Base-by-base conservation (phyloP, 73 alveolate genomes). In the Symbiodinium pilosum region DNA sequence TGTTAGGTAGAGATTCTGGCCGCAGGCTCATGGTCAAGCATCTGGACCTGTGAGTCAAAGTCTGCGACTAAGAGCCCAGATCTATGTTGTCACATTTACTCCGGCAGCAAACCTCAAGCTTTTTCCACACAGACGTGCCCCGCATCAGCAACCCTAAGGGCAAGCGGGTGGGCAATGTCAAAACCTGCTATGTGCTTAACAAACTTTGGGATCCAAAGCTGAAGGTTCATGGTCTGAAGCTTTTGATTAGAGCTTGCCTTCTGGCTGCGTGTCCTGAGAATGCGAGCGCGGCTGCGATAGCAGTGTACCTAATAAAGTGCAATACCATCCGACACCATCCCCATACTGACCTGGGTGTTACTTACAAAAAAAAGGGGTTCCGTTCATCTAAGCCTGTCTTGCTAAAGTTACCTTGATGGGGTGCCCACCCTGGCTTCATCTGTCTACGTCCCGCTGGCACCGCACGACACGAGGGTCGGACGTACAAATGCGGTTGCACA, bases 111-210 rank as follows among this genome's bases (percentile, higher is more conserved):
- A n/a, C n/a, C n/a, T n/a, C n/a, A n/a, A n/a, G n/a, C n/a, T n/a
- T n/a, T n/a, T n/a, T n/a, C n/a, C n/a, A n/a, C n/a, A n/a, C n/a
- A n/a, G n/a, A n/a, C n/a, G n/a, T n/a, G n/a, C 28, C 77, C 77
- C 36, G 77, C 77, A 64, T 32, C 77, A 64, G 28, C 77, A 64
- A 64, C 77, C 77, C 77, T 64, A 28, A 24, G 77, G 71, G 36
- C 30, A 64, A 64, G 77, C 77, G 77, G 77, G 77, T 64, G 77
- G 77, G 77, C 77, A 64, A 32, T 64, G 38, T 24, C 77, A 64
- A 64, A 64, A 26, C 77, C 77, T 64, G 77, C 77, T 64, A 36
- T 24, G 28, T 32, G 30, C 77, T 64, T 24, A 24, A 24, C 3
- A 64, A 64, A 64, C 36, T 36, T 36, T 21, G 28, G 8, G 2